These are phyloP conservation scores for Ophiosphaerella herpotricha DNA, from an alignment of 2,329 filamentous ascomycete genomes.

Conservation along the genomic window DNA sequence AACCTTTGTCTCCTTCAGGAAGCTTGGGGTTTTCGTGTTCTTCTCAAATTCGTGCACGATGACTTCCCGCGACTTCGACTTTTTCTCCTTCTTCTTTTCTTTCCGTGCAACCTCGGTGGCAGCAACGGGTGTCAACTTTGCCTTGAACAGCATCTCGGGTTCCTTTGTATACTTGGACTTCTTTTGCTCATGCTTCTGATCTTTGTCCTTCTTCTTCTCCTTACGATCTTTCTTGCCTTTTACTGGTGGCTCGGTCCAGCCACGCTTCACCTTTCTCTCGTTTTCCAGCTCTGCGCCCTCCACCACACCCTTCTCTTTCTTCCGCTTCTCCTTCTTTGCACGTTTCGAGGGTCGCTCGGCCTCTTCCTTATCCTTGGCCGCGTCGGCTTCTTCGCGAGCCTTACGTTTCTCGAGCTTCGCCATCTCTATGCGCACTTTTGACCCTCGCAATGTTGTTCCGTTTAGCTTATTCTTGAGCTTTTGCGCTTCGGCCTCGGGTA, in stretches of 20 bases:
- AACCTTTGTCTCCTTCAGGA: constrained; percentile 66
- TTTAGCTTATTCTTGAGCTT: constrained; percentile 90
- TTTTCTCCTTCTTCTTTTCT: constrained; percentile 61
- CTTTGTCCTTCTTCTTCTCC: constrained; percentile 56
- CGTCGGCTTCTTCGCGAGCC: constrained; percentile 42
- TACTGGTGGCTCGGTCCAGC: constrained; percentile 75
- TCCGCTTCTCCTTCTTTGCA: constrained; percentile 53
- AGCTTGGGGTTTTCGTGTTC: constrained; percentile 79
- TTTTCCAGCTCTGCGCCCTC: constrained; percentile 72
- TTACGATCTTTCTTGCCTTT: constrained; percentile 54
- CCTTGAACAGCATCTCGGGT: constrained; percentile 84
- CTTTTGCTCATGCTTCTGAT: constrained; percentile 60
- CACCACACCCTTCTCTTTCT: constrained; percentile 57
- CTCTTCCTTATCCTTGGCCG: constrained; percentile 39
- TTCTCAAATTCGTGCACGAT: constrained; percentile 89
- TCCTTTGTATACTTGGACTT: constrained; percentile 81
- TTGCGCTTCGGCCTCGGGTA: constrained; percentile 82
- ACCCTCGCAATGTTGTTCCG: constrained; percentile 80
- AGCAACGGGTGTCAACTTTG: constrained; percentile 63
- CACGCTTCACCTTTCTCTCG: constrained; percentile 81
- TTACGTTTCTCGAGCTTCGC: constrained; percentile 68
- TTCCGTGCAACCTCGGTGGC: constrained; percentile 42
- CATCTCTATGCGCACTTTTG: constrained; percentile 82
- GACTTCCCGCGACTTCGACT: constrained; percentile 57
- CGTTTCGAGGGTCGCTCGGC: constrained; percentile 58